These are phyloP conservation scores for Phaffomyces antillensis DNA, from an alignment of 805 yeast species.

Conservation along the genomic window DNA sequence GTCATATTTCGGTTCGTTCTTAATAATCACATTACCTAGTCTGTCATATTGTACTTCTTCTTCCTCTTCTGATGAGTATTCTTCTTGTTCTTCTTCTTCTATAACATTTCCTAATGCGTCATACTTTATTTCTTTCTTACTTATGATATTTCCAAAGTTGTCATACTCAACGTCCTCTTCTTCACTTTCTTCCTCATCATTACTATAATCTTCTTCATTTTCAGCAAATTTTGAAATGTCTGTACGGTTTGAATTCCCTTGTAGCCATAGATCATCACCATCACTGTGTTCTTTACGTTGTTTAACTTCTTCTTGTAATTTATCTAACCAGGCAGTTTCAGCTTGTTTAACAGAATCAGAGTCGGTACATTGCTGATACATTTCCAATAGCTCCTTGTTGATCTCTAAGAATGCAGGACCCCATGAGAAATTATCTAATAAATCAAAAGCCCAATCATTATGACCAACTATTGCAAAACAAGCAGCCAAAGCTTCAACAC, in stretches of 20 bases:
- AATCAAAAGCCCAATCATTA: conserved; percentile 76
- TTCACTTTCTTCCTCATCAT: conserved; percentile 13
- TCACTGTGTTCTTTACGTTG: conserved; percentile 50
- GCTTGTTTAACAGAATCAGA: conserved; percentile 64
- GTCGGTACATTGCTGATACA: conserved; percentile 78
- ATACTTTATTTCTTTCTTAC: background rate
- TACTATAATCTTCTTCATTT: conserved; percentile 18
- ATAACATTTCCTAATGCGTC: conserved; percentile 20
- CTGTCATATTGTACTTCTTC: background rate
- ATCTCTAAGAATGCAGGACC: conserved; percentile 82
- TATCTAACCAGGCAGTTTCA: conserved; percentile 67
- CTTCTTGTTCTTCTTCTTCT: conserved; percentile 5
- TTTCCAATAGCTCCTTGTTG: conserved; percentile 67
- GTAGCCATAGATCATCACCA: conserved; percentile 60
- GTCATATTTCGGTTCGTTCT: no score
- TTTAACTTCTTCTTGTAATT: conserved; percentile 57
- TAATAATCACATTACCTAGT: no score
- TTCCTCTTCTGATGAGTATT: background rate
- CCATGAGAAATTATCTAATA: conserved; percentile 83
- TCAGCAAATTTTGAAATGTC: conserved; percentile 15
- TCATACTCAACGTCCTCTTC: conserved; percentile 16
- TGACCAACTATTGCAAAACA: conserved; percentile 93
- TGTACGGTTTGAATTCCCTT: conserved; percentile 67
- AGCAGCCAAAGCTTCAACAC: conserved; percentile 97
- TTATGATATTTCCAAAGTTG: conserved; percentile 7